These are phyloP conservation scores for Psilocybe tampanensis DNA, from an alignment of 768 basidiomycete genomes.

Conservation along the genomic window DNA sequence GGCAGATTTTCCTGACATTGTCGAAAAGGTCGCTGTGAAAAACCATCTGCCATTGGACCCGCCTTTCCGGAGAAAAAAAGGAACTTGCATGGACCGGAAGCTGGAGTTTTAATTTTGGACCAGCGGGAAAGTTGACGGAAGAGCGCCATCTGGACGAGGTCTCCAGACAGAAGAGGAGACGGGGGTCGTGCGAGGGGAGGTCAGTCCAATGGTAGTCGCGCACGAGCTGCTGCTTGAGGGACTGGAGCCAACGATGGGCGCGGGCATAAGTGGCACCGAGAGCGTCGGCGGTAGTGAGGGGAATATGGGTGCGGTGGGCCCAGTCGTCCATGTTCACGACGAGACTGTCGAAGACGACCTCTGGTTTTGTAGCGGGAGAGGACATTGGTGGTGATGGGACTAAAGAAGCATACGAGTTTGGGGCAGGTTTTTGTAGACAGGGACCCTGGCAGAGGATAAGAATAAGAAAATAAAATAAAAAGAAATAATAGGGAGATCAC, in stretches of 20 bases:
- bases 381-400: constrained; percentile 14
- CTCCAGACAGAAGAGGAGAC: constrained; percentile 81
- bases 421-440: constrained; percentile 43
- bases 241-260: constrained; percentile 75
- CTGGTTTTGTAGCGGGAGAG: constrained; percentile 36
- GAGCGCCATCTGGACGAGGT: constrained; percentile 80
- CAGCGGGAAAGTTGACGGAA: constrained; percentile 72
- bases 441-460: constrained; percentile 57
- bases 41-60: constrained; percentile 90
- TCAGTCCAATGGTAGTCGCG: constrained; percentile 75
- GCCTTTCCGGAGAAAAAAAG: constrained; percentile 83
- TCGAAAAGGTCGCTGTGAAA: constrained; percentile 81
- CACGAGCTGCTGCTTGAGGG: constrained; percentile 64
- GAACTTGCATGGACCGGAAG: constrained; percentile 80
- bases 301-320: constrained; percentile 78
- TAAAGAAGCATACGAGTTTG: constrained; percentile 29
- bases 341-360: constrained; percentile 79
- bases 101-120: constrained; percentile 71
- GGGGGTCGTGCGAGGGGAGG: constrained; percentile 54
- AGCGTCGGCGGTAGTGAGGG: constrained; percentile 81
- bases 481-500: constrained; percentile 49
- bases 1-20: constrained; percentile 66
- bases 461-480: constrained; percentile 37
- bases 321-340: constrained; percentile 84
- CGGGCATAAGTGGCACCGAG: constrained; percentile 80